Base-by-base conservation (phyloP, 1,139 yeast species). In the Taphrina wiesneri region DNA sequence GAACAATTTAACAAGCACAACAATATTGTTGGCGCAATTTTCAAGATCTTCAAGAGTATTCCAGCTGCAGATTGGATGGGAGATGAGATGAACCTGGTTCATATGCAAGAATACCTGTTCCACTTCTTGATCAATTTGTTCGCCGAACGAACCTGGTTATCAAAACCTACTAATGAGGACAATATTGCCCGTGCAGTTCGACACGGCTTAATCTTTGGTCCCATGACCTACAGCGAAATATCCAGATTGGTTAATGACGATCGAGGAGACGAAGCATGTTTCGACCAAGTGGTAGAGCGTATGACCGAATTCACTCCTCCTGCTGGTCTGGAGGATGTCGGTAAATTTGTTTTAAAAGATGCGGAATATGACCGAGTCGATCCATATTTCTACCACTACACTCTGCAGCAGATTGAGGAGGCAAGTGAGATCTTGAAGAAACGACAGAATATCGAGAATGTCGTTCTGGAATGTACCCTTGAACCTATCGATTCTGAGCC, bases 81-180 rank as follows among this genome's bases (percentile, higher is more conserved):
- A 2, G 36, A 34, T 6, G 57, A 51, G n/a, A 39, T 73, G 23
- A 75, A 77, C 66, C 72, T 76, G 0, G 75, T 83, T 66, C 87
- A 85, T 69, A 86, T 92, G 80, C 82, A 90, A 9, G 97, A 92
- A 72, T 97, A 92, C 73, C 87, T 90, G 71, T 72, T 90, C 66
- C 83, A 86, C 65, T 85, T 87, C 67, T 79, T 92, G 71, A 87
- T 91, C 59, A 86, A 85, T 66, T 70, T 90, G 15, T 75, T 90
- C 9, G 83, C 89, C 1, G 96, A 91, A 71, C 85, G 89, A 63
- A 76, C 85, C 9, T 84, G 85, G 69, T 77, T 90, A 47, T 79
- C 79, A 43, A 84, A 86, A 3, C 73, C 80, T 2, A 76, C 81
- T 0, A 83, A 83, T 0, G 81, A 81, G 5, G 76, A 77, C 11